Evolutionary conservation across 768 basidiomycete species (phyloP).

Genomic region (Serendipita sp.): DNA sequence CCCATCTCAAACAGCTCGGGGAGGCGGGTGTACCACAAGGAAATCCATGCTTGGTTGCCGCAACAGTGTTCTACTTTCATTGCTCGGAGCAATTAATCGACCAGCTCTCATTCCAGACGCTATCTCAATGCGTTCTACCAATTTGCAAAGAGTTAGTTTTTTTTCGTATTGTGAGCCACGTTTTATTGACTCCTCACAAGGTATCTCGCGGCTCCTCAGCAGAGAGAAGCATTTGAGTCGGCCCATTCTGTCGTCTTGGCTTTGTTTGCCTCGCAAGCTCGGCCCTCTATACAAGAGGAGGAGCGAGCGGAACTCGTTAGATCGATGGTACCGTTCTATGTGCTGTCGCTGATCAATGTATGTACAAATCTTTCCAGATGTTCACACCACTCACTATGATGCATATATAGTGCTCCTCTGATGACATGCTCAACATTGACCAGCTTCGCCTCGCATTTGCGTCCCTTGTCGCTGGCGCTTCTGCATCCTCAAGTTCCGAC

Average conservation of each 20-base stretch:
- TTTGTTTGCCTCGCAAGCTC: conserved; percentile 43
- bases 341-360: conserved; percentile 54
- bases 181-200: conserved; percentile 22
- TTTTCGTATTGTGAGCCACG: conserved; percentile 9
- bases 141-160: conserved; percentile 48
- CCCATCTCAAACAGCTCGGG: too few species aligned
- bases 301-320: conserved; percentile 28
- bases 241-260: conserved; percentile 73
- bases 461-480: conserved; percentile 50
- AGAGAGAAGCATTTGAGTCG: conserved; percentile 72
- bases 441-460: conserved; percentile 65
- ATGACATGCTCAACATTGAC: conserved; percentile 40
- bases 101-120: conserved; percentile 34
- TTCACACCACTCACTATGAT: neutral
- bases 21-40: neutral
- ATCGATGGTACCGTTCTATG: conserved; percentile 60
- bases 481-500: conserved; percentile 23
- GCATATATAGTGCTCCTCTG: conserved; percentile 42
- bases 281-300: conserved; percentile 9
- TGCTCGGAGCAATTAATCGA: conserved; percentile 55
- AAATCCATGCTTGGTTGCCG: neutral
- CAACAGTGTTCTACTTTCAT: neutral
- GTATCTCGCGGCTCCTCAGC: conserved; percentile 37
- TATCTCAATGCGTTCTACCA: conserved; percentile 41
- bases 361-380: conserved; percentile 12